Evolutionary conservation across 805 yeast species (phyloP), one percentile per base, ranked within the genome.

Genomic region (Schwanniomyces sp.): DNA sequence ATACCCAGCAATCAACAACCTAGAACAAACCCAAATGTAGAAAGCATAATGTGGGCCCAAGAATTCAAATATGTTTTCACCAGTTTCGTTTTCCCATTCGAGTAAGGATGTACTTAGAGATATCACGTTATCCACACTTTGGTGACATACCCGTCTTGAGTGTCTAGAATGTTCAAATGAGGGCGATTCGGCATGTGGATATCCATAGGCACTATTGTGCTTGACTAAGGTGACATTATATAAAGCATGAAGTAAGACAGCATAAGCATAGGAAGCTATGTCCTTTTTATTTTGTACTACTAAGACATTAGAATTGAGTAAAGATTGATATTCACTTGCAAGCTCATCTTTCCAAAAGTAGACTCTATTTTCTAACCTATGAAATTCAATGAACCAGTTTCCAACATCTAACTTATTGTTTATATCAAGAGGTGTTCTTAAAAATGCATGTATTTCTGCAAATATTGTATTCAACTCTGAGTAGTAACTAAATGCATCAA

Each of bases 41-140:
- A 55, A 55, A 1, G 58, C 53, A 46, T 54, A 55, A 32, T 52
- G 51, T 1, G 59, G 59, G 1, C 59, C 59, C 29, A 53, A 45
- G 5, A 49, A 12, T 34, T 44, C 51, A 34, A 51, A 51, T 5
- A 54, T 49, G 2, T 39, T 12, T n/a, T 42, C 47, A 8, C 27
- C 49, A 12, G 46, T 41, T 5, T 30, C 25, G 8, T 34, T 12
- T 14, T 50, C 48, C 16, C 43, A 43, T 18, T 26, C 17, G 2
- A 54, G 46, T 8, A 49, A 46, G 6, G 47, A 12, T 29, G 49
- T 43, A 2, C 52, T 37, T 16, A 54, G 24, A 11, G 44, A 40
- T 6, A 55, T 18, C 7, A 55, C 44, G 21, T 32, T 39, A 21
- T 46, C 43, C 2, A 56, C 47, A 3, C 56, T 48, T 5, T 47